Evolutionary conservation across 176 grass and related monocot species (phyloP), one percentile per base, ranked within the genome.

Genomic region (Guadua angustifolia): DNA sequence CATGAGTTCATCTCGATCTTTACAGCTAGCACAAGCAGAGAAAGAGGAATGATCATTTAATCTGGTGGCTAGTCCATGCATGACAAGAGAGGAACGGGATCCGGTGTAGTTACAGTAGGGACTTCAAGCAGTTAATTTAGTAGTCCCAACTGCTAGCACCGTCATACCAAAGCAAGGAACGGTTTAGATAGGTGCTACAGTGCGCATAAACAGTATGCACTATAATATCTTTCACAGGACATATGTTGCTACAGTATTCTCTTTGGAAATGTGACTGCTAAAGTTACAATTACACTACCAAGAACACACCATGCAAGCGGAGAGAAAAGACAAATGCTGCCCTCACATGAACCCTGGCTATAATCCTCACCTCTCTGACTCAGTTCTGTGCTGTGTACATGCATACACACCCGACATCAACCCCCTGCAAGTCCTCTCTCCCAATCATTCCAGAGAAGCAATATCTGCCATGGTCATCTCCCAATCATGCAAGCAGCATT

Each of bases 361-460:
- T 69, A 25, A 73, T 77, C 51, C 71, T 85, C 73, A 33, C 53
- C 53, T 69, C 74, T 83, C 84, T 87, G 88, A 87, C 88, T 86
- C 74, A 14, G 50, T 83, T 67, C 84, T 83, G 57, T 69, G 4
- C 47, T 2, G 6, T 45, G 67, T 24, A 26, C 47, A 66, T 3
- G 18, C 32, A 33, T 5, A 26, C 42, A 15, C 14, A 19, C 14
- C 42, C 62, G 73, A 83, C 88, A 90, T 57, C 16, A 22, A 51
- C 33, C 66, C 77, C 87, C 94, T 88, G 90, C 90, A 86, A 70
- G 88, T 95, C 93, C 38, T 73, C 66, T 73, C 53, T 66, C 47
- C 50, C 75, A 90, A 87, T 87, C 74, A 87, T 87, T 79, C 62
- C 32, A 47, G 17, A 15, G 40, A 61, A 36, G 60, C 88, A 90